Base-by-base conservation (phyloP, 345 rosid genomes). In the Jatropha curcas region DNA sequence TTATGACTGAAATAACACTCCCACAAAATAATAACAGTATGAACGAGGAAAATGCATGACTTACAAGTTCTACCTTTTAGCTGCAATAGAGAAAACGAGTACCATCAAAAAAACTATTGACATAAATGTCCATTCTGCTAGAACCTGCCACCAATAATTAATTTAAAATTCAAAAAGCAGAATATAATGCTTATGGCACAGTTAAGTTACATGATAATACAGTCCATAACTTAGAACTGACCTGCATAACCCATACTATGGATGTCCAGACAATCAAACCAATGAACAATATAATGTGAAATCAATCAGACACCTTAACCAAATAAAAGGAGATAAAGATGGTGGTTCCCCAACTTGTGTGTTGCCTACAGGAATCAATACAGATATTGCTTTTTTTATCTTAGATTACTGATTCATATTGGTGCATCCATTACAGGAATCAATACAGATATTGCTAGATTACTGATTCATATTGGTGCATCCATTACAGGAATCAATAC, bases 51-150 rank as follows among this genome's bases (percentile, higher is more conserved):
- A 68, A 60, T 27, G 53, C 59, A 68, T 45, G 50, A 82, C 82
- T 86, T 84, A 81, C 84, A 78, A 81, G 76, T 72, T 86, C 88
- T 83, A 94, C 98, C 97, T 94, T 86, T 86, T 86, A 60, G 84
- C 78, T 60, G 82, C 82, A 71, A 84, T 25, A 27, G 72, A 75
- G 53, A 81, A 66, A 67, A 80, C 20, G 67, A 88, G 69, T 65
- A 85, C 59, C 4, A 76, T 56, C 74, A 86, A 51, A 52, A 86
- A 72, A 41, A 87, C 53, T 20, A 80, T 45, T n/a, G 83, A 79
- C n/a, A 63, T 7, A 79, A 82, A 86, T 56, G 74, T 83, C 93
- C 95, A 88, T 56, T 92, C 91, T 24, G 97, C 82, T 16, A 94
- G 80, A 84, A 90, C 90, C 98, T 94, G 80, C 25, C 64, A 67